phyloP scores from a whole-genome alignment of 257 asterid species.

The Fraxinus pennsylvanica region DNA sequence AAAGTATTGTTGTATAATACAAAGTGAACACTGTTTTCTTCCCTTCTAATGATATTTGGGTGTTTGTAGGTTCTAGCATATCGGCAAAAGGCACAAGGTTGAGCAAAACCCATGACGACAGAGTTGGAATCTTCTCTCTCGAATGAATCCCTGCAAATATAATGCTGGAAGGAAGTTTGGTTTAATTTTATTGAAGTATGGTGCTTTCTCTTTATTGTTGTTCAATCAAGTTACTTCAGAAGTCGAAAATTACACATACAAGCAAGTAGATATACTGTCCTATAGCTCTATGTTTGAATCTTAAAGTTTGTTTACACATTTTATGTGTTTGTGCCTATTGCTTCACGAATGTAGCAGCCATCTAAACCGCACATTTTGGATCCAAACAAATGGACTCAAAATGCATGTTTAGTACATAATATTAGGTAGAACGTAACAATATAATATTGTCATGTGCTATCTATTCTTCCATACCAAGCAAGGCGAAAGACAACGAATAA shows the following conservation, averaged over 20 bases:
- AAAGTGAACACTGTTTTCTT: neutral
- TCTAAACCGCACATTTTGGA: too few relatives aligned
- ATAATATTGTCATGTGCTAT: too few relatives aligned
- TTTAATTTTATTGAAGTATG: slow-evolving; percentile 11
- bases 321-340: neutral
- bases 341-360: neutral
- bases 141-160: neutral
- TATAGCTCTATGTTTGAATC: neutral
- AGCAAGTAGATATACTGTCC: slow-evolving; percentile 15
- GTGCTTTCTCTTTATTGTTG: slow-evolving; percentile 16
- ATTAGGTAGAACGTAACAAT: too few relatives aligned
- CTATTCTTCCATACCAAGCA: too few relatives aligned
- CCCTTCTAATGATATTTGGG: neutral
- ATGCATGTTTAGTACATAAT: too few relatives aligned
- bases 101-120: slow-evolving; percentile 17
- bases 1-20: neutral
- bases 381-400: too few relatives aligned
- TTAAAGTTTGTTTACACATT: neutral
- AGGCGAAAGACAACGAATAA: too few relatives aligned
- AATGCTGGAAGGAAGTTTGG: slow-evolving; percentile 19
- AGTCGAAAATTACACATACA: slow-evolving; percentile 6
- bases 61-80: neutral
- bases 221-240: slow-evolving; percentile 6
- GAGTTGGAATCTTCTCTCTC: neutral
- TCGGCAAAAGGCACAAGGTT: neutral